Evolutionary conservation across 352 stramenopile species (phyloP).

Genomic region (Phytophthora uliginosa): DNA sequence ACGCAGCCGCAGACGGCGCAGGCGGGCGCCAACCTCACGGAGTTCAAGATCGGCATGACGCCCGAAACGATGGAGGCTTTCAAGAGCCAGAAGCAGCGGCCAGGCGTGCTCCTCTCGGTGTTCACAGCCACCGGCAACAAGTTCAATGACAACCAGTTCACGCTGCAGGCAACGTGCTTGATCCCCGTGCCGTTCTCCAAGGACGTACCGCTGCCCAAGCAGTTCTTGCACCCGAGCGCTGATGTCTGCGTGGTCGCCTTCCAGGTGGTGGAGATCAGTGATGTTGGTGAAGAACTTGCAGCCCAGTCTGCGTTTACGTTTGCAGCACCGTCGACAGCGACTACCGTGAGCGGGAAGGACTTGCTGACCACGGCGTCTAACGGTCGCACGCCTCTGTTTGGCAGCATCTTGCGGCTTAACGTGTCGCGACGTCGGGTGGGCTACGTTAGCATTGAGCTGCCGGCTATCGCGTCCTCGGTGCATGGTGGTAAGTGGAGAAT

Average conservation of each 20-base stretch:
- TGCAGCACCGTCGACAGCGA: constrained; percentile 20
- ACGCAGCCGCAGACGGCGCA: constrained; percentile 9
- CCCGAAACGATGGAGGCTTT: constrained; percentile 72
- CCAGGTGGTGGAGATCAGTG: constrained; percentile 74
- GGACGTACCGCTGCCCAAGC: constrained; percentile 53
- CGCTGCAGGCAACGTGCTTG: constrained; percentile 65
- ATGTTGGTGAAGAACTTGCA: constrained; percentile 51
- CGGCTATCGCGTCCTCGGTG: constrained; percentile 51
- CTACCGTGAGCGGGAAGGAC: constrained; percentile 51
- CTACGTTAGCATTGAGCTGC: constrained; percentile 61
- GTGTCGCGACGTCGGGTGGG: constrained; percentile 55
- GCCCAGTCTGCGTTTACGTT: constrained; percentile 54
- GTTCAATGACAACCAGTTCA: constrained; percentile 75
- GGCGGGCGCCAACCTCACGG: constrained; percentile 47
- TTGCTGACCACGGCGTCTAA: constrained; percentile 46
- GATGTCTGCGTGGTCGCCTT: constrained; percentile 68
- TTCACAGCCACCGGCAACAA: constrained; percentile 52
- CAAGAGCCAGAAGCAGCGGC: constrained; percentile 60
- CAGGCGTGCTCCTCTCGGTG: constrained; percentile 66
- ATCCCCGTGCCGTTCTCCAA: constrained; percentile 76
- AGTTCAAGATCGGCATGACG: constrained; percentile 80
- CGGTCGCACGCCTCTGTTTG: constrained; percentile 60
- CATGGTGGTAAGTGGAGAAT: constrained; percentile 54
- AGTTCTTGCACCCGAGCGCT: constrained; percentile 51
- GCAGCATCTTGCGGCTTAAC: constrained; percentile 71